These are phyloP conservation scores for Cryptococcus sp. DNA, from an alignment of 1,284 basidiomycete genomes.

Conservation along the genomic window DNA sequence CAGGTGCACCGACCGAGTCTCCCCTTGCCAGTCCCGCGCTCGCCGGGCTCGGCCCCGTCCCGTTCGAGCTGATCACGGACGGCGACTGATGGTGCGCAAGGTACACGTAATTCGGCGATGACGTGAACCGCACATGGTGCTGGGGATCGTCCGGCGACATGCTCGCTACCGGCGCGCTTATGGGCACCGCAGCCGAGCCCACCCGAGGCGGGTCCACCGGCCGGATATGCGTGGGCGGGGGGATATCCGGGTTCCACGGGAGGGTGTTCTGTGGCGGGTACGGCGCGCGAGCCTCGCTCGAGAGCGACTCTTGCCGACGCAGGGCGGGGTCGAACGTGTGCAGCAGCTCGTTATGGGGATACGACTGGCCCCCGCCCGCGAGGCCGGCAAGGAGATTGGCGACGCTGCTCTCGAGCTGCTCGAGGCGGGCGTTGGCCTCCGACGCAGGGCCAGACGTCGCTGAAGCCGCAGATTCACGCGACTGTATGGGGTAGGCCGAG, in stretches of 20 bases:
- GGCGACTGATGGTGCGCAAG: constrained; percentile 7
- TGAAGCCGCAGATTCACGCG: not conserved
- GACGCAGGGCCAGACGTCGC: not conserved
- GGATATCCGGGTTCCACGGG: constrained; percentile 8
- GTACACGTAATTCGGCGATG: constrained; percentile 14
- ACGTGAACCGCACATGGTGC: constrained; percentile 21
- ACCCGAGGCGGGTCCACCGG: constrained; percentile 19
- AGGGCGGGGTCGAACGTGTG: constrained; percentile 13
- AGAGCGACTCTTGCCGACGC: constrained; percentile 4
- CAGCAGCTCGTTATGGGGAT: constrained; percentile 16
- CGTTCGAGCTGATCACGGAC: constrained; percentile 11
- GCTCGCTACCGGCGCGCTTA: not conserved
- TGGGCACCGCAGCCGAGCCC: not conserved
- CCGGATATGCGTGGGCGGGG: constrained; percentile 19
- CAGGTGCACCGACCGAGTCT: constrained; percentile 2
- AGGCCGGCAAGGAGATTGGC: constrained; percentile 31
- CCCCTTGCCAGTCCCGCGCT: constrained; percentile 7
- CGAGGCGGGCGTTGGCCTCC: constrained; percentile 19
- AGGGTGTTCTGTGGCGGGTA: constrained; percentile 4
- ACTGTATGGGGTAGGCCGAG: too few relatives aligned
- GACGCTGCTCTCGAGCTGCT: constrained; percentile 31
- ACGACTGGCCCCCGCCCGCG: constrained; percentile 6
- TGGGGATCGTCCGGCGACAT: constrained; percentile 13
- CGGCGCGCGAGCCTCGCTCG: constrained; percentile 1
- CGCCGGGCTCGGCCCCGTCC: constrained; percentile 8